Percentiles rank a stretch among this genome's conserved stretches.
phyloP scores from a whole-genome alignment of 2,329 filamentous ascomycete species.

The Didymosphaeria variabile region DNA sequence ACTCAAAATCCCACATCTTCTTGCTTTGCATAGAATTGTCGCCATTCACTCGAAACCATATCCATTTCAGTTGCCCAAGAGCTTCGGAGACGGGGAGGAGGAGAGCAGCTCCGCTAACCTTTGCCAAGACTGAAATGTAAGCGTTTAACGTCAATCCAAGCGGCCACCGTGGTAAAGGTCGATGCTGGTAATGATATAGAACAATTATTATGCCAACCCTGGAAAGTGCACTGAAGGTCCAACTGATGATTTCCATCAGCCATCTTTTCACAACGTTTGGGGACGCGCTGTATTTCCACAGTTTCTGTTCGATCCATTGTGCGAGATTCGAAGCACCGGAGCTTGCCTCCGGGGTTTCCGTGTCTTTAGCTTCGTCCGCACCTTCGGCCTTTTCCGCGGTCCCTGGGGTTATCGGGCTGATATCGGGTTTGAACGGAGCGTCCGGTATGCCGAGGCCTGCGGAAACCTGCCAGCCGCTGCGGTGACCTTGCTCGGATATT shows the following conservation, averaged over 20 bases:
- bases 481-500: neutral
- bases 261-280: slow-evolving; percentile 26
- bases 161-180: slow-evolving; percentile 12
- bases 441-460: slow-evolving; percentile 20
- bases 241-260: slow-evolving; percentile 26
- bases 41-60: slow-evolving; percentile 25
- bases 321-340: slow-evolving; percentile 19
- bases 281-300: slow-evolving; percentile 23
- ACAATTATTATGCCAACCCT: slow-evolving; percentile 22
- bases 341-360: slow-evolving; percentile 2
- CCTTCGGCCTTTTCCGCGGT: slow-evolving; percentile 13
- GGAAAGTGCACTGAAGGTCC: slow-evolving; percentile 23
- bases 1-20: slow-evolving; percentile 43
- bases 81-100: slow-evolving; percentile 36
- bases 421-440: slow-evolving; percentile 13
- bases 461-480: neutral
- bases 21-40: slow-evolving; percentile 16
- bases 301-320: slow-evolving; percentile 24
- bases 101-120: slow-evolving; percentile 29
- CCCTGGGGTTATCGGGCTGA: slow-evolving; percentile 18
- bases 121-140: slow-evolving; percentile 24
- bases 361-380: neutral
- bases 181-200: slow-evolving; percentile 8
- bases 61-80: slow-evolving; percentile 40
- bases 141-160: slow-evolving; percentile 27